These are phyloP conservation scores for Emergomyces orientalis DNA, from an alignment of 2,329 filamentous ascomycete genomes.

Conservation along the genomic window DNA sequence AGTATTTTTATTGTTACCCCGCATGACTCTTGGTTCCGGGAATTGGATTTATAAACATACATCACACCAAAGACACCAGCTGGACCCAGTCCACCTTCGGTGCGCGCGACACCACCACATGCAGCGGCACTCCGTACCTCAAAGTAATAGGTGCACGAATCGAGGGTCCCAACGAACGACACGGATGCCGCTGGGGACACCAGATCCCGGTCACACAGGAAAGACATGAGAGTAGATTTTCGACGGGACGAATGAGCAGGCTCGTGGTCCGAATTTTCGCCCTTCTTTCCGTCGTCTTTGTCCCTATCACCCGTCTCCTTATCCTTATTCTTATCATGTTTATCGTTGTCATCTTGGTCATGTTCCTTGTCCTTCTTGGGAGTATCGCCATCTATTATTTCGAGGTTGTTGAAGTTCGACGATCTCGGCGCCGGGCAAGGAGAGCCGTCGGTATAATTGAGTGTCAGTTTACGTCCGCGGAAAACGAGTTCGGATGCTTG, in stretches of 20 bases:
- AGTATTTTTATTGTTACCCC: conserved; percentile 10
- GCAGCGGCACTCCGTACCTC: conserved; percentile 79
- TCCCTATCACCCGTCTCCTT: conserved; percentile 18
- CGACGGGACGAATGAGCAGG: conserved; percentile 29
- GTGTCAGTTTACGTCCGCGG: conserved; percentile 52
- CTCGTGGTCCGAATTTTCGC: conserved; percentile 11
- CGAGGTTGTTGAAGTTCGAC: conserved; percentile 12
- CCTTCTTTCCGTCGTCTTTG: conserved; percentile 23
- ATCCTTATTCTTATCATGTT: conserved; percentile 13
- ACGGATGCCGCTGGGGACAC: conserved; percentile 57
- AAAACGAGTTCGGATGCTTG: conserved; percentile 39
- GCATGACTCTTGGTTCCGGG: conserved; percentile 3
- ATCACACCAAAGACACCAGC: conserved; percentile 84
- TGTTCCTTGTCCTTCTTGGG: background rate
- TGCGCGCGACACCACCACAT: conserved; percentile 59
- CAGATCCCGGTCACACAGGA: conserved; percentile 82
- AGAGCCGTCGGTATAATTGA: conserved; percentile 69
- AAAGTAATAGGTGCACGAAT: conserved; percentile 93
- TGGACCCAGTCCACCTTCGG: conserved; percentile 54
- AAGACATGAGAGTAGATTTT: conserved; percentile 82
- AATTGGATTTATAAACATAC: conserved; percentile 32
- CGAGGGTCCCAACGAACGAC: conserved; percentile 79
- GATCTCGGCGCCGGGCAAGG: conserved; percentile 44
- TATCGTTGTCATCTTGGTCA: conserved; percentile 6
- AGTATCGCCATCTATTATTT: conserved; percentile 10